Evolutionary conservation across 1,284 basidiomycete genomes (phyloP).

Genomic region (Hemileia vastatrix): DNA sequence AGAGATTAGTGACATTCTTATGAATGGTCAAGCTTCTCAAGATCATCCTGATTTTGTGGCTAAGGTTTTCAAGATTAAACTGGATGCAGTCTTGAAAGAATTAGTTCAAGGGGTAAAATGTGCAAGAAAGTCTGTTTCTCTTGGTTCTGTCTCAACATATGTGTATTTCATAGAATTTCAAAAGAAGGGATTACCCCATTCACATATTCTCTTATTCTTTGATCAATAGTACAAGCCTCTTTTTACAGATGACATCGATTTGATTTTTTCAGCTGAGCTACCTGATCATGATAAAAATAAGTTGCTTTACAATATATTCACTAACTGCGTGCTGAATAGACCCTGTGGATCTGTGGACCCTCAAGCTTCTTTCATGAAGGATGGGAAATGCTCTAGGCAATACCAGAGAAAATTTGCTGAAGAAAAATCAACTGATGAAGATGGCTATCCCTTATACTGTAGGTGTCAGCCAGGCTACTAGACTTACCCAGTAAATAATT

Average conservation of each 20-base stretch:
- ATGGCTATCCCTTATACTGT: background rate
- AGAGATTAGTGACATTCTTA: no score
- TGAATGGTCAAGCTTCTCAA: no score
- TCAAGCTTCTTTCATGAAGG: background rate
- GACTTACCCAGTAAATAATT: no score
- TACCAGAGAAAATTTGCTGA: background rate
- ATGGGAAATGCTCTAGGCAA: no score
- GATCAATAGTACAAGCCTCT: background rate
- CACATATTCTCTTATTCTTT: constrained; percentile 1
- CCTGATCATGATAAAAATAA: background rate
- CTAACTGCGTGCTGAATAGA: background rate
- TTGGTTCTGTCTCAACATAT: background rate
- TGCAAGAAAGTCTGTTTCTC: no score
- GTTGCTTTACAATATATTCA: background rate
- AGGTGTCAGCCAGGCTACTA: no score
- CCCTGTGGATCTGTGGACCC: background rate
- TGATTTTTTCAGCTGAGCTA: background rate
- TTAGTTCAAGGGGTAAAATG: no score
- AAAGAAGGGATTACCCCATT: constrained; percentile 4
- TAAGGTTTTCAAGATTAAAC: no score
- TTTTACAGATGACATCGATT: background rate
- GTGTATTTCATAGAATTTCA: constrained; percentile 13
- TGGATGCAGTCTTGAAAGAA: no score
- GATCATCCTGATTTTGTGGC: no score
- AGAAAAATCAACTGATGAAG: background rate